A percentile compares a stretch with the other conserved stretches of the same genome.
phyloP scores from a whole-genome alignment of 1,284 basidiomycete genomes.

The Irpex rosettiformis region DNA sequence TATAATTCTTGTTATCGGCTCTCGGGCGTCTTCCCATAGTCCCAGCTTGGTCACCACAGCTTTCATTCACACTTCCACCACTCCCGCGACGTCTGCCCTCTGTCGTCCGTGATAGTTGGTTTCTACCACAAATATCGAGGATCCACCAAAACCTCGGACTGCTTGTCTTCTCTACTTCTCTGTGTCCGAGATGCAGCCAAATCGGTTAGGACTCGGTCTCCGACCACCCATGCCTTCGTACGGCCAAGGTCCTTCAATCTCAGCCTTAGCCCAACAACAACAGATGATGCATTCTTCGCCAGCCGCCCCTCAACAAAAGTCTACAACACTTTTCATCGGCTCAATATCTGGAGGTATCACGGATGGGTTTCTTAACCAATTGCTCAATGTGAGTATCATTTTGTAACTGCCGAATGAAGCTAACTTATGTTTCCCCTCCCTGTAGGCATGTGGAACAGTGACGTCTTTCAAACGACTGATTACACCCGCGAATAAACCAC shows the following conservation, averaged over 20 bases:
- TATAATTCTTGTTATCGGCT: not conserved
- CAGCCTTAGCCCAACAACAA: slow-evolving; percentile 80
- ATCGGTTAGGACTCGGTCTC: slow-evolving; percentile 80
- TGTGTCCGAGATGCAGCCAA: slow-evolving; percentile 55
- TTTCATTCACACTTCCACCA: slow-evolving; percentile 2
- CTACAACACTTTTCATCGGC: slow-evolving; percentile 83
- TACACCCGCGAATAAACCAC: slow-evolving; percentile 86
- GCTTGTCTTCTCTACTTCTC: not conserved
- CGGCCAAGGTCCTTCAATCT: slow-evolving; percentile 84
- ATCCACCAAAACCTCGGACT: too few species aligned
- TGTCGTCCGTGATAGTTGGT: not conserved
- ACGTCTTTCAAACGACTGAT: slow-evolving; percentile 88
- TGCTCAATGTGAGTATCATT: slow-evolving; percentile 64
- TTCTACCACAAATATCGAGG: not conserved
- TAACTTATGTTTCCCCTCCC: not conserved
- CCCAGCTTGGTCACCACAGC: not conserved
- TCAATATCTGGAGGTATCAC: slow-evolving; percentile 92
- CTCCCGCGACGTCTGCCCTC: not conserved
- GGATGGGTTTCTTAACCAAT: slow-evolving; percentile 72
- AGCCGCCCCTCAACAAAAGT: slow-evolving; percentile 54
- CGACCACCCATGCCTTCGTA: slow-evolving; percentile 79
- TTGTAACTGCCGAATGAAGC: not conserved
- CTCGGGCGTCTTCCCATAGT: not conserved
- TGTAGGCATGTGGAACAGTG: slow-evolving; percentile 82
- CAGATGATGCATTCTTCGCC: slow-evolving; percentile 58